A percentile compares a stretch with the other conserved stretches of the same genome.
Evolutionary conservation across 2,329 filamentous ascomycete species (phyloP).

Genomic region (Aspergillus ibericus): DNA sequence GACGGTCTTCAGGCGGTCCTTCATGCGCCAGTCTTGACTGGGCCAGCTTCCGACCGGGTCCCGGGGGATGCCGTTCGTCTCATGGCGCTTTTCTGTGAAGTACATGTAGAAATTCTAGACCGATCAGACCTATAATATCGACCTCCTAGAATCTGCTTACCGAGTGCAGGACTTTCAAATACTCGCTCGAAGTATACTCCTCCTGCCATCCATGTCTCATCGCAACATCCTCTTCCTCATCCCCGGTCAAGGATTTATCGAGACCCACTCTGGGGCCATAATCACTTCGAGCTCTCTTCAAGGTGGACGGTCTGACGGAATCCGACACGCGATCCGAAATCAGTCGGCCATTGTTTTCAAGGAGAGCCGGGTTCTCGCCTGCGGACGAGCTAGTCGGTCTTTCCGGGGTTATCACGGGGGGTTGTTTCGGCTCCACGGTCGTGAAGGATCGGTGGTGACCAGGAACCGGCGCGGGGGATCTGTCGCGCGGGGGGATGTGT

Average conservation of each 20-base stretch:
- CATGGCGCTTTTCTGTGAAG: slow-evolving; percentile 96
- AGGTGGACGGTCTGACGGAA: slow-evolving; percentile 35
- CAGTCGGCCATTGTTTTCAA: slow-evolving; percentile 26
- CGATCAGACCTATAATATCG: slow-evolving; percentile 8
- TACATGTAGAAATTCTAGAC: slow-evolving; percentile 97
- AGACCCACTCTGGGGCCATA: slow-evolving; percentile 46
- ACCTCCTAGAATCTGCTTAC: slow-evolving; percentile 50
- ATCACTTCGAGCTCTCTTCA: slow-evolving; percentile 55
- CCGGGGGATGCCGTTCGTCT: slow-evolving; percentile 86
- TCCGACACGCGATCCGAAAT: slow-evolving; percentile 33
- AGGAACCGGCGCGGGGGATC: slow-evolving; percentile 30
- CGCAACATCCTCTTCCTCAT: slow-evolving; percentile 54
- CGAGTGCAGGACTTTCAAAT: slow-evolving; percentile 78
- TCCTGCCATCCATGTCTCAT: slow-evolving; percentile 88
- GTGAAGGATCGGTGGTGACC: slow-evolving; percentile 39
- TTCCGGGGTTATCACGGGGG: slow-evolving; percentile 20
- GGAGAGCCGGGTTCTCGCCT: slow-evolving; percentile 26
- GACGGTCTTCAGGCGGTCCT: slow-evolving; percentile 92
- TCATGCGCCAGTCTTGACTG: slow-evolving; percentile 91
- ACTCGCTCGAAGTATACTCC: slow-evolving; percentile 87
- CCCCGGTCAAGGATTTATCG: slow-evolving; percentile 33
- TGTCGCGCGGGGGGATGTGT: slow-evolving; percentile 37
- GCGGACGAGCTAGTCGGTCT: slow-evolving; percentile 36
- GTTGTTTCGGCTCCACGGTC: slow-evolving; percentile 30
- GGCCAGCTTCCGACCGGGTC: slow-evolving; percentile 57